Percentiles rank a stretch among this genome's conserved stretches.
These are phyloP conservation scores for Diaporthe nobilis DNA, from an alignment of 2,329 filamentous ascomycete species.

Conservation along the genomic window DNA sequence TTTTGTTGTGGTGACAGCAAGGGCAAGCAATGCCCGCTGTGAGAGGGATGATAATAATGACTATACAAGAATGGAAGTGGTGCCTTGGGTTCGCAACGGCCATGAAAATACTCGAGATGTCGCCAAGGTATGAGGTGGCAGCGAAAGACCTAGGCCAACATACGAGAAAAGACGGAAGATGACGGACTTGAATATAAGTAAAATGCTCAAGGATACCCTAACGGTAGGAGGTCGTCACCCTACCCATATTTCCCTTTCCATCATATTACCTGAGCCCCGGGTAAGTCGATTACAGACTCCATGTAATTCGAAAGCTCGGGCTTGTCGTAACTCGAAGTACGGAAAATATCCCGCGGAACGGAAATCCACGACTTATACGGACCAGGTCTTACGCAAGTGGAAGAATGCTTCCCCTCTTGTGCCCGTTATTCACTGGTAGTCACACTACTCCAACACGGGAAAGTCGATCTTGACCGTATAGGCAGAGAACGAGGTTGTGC, in stretches of 20 bases:
- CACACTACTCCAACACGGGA: background rate
- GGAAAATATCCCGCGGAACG: background rate
- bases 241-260: background rate
- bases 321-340: background rate
- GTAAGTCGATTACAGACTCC: background rate
- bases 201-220: background rate
- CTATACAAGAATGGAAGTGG: background rate
- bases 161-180: background rate
- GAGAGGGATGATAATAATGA: background rate
- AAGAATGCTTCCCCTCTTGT: background rate
- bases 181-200: background rate
- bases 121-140: background rate
- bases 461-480: background rate
- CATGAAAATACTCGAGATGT: background rate
- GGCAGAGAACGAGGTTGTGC: background rate
- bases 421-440: background rate
- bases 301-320: background rate
- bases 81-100: background rate
- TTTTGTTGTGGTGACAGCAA: background rate
- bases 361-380: background rate
- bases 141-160: background rate
- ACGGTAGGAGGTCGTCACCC: background rate
- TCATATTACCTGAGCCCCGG: background rate
- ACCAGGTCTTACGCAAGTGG: background rate
- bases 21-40: background rate